Evolutionary conservation across 495 filamentous ascomycete genomes (phyloP).

Genomic region (Aspergillus heteromorphus): DNA sequence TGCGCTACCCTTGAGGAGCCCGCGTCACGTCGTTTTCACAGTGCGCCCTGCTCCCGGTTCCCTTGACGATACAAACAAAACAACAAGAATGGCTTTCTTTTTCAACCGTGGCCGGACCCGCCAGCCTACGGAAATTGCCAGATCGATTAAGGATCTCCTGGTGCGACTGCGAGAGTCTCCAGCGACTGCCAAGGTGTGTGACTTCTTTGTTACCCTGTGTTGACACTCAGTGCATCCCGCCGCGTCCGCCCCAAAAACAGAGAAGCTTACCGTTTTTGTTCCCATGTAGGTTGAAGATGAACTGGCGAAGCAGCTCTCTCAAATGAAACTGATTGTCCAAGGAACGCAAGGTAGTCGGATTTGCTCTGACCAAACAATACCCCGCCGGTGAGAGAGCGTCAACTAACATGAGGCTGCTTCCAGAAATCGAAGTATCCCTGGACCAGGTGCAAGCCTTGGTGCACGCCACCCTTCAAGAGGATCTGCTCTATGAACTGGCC

Average conservation of each 20-base stretch:
- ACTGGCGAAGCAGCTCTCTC: conserved; percentile 66
- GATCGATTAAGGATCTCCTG: conserved; percentile 53
- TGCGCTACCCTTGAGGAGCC: background rate
- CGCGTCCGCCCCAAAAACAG: background rate
- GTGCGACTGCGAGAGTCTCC: conserved; percentile 43
- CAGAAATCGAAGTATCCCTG: conserved; percentile 79
- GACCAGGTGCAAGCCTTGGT: conserved; percentile 81
- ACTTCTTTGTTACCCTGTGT: conserved; percentile 6
- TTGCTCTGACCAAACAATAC: background rate
- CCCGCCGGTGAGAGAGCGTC: background rate
- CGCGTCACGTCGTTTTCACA: background rate
- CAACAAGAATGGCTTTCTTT: conserved; percentile 74
- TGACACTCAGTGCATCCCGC: conserved; percentile 21
- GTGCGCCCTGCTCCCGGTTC: conserved; percentile 6
- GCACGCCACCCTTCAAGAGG: conserved; percentile 74
- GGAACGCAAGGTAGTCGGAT: conserved; percentile 65
- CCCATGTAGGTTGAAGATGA: conserved; percentile 61
- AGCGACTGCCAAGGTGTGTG: conserved; percentile 42
- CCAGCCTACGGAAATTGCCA: conserved; percentile 52
- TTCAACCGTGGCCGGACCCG: conserved; percentile 63
- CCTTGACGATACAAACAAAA: conserved; percentile 12
- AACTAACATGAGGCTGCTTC: conserved; percentile 1
- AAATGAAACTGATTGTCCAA: conserved; percentile 80
- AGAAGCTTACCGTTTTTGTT: conserved; percentile 30
- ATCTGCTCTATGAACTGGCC: conserved; percentile 78